These are phyloP conservation scores for Diplodia corticola DNA, from an alignment of 2,329 filamentous ascomycete species.

Conservation along the genomic window DNA sequence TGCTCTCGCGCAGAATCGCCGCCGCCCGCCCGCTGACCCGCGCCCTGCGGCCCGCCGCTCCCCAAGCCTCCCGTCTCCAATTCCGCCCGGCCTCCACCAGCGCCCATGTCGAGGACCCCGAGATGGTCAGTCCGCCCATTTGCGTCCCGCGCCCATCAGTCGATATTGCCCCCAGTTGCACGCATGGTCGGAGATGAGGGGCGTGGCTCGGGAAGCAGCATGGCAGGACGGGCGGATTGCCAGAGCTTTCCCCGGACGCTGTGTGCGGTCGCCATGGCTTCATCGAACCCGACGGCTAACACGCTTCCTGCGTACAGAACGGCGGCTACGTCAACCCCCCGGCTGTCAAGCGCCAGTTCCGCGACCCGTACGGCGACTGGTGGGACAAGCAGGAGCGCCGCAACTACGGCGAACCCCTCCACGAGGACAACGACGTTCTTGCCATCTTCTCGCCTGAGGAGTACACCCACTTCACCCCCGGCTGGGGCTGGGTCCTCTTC, in stretches of 20 bases:
- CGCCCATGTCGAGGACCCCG: conserved; percentile 62
- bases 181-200: neutral
- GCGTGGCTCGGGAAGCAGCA: neutral
- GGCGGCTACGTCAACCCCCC: conserved; percentile 81
- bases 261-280: neutral
- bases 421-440: conserved; percentile 93
- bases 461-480: conserved; percentile 79
- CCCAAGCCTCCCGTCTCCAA: conserved; percentile 38
- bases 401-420: conserved; percentile 94
- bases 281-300: neutral
- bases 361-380: conserved; percentile 91
- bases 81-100: conserved; percentile 37
- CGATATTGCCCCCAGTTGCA: neutral
- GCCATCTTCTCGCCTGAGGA: conserved; percentile 87
- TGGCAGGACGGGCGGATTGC: neutral
- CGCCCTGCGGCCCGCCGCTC: conserved; percentile 35
- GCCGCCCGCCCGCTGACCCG: conserved; percentile 42
- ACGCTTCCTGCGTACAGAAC: conserved; percentile 56
- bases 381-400: conserved; percentile 97
- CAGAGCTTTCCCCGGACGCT: neutral
- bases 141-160: neutral
- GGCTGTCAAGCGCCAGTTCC: conserved; percentile 80
- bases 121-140: conserved; percentile 56
- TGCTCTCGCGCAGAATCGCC: conserved; percentile 47
- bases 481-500: conserved; percentile 65